Percentiles rank a stretch among this genome's conserved stretches.
These are phyloP conservation scores for Quercus robur DNA, from an alignment of 306 rosid genomes.

Conservation along the genomic window DNA sequence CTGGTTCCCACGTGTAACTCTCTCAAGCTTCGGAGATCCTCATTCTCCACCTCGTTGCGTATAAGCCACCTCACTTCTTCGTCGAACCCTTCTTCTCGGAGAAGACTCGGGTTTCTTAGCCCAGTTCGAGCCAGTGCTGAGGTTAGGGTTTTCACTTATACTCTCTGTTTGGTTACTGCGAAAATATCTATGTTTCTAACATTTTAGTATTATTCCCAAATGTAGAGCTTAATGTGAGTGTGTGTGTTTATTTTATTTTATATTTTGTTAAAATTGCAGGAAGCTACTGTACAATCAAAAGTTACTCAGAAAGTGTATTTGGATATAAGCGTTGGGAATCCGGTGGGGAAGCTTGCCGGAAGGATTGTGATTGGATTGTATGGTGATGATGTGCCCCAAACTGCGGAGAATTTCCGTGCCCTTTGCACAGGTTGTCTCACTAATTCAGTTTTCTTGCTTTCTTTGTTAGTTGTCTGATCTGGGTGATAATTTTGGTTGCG, in stretches of 20 bases:
- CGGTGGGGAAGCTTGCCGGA: slow-evolving; percentile 88
- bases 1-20: slow-evolving; percentile 18
- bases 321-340: slow-evolving; percentile 86
- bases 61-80: slow-evolving; percentile 21
- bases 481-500: background rate
- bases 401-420: slow-evolving; percentile 88
- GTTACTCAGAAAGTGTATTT: slow-evolving; percentile 84
- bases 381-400: slow-evolving; percentile 96
- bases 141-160: slow-evolving; percentile 19
- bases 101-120: slow-evolving; percentile 14
- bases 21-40: slow-evolving; percentile 7
- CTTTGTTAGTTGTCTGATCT: background rate
- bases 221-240: background rate
- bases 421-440: slow-evolving; percentile 73
- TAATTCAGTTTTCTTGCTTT: background rate
- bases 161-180: background rate
- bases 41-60: slow-evolving; percentile 26
- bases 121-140: slow-evolving; percentile 52
- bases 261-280: slow-evolving; percentile 25
- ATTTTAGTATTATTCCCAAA: background rate
- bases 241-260: background rate
- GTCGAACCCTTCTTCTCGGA: slow-evolving; percentile 22
- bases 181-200: background rate
- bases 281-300: slow-evolving; percentile 58
- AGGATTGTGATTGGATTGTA: slow-evolving; percentile 88